Percentiles rank a stretch among this genome's conserved stretches.
phyloP scores from a whole-genome alignment of 2,329 filamentous ascomycete species.

The Xylaria sp. region DNA sequence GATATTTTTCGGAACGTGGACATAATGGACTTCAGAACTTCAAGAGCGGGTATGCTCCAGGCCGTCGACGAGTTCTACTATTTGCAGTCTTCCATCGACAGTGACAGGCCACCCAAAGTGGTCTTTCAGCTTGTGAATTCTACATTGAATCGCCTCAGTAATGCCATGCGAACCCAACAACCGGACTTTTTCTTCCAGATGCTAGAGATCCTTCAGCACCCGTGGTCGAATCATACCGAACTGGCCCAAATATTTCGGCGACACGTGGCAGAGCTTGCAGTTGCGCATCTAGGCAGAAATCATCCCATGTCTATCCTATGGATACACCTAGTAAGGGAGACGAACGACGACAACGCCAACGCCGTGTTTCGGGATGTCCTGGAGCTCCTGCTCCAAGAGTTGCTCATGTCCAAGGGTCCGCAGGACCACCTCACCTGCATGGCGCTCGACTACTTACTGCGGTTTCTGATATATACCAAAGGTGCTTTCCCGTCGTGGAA shows the following conservation, averaged over 20 bases:
- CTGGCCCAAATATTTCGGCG: conserved; percentile 31
- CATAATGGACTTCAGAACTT: conserved; percentile 10
- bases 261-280: conserved; percentile 32
- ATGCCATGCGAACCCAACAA: conserved; percentile 28
- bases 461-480: conserved; percentile 24
- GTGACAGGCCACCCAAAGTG: conserved; percentile 17
- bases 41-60: conserved; percentile 26
- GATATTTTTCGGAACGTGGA: conserved; percentile 18
- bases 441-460: conserved; percentile 29
- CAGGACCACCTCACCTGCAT: conserved; percentile 29
- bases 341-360: conserved; percentile 6
- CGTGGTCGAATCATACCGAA: conserved; percentile 29
- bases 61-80: conserved; percentile 32
- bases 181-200: conserved; percentile 34
- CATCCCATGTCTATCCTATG: conserved; percentile 33
- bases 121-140: conserved; percentile 31
- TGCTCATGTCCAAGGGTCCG: conserved; percentile 26
- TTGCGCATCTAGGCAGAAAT: conserved; percentile 27
- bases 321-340: conserved; percentile 23
- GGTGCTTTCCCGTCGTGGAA: conserved; percentile 20
- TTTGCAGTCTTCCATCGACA: conserved; percentile 31
- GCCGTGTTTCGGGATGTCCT: conserved; percentile 23
- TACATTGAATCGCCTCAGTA: conserved; percentile 29
- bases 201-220: conserved; percentile 31
- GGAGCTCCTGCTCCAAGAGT: conserved; percentile 29